These are phyloP conservation scores for Aspergillus viridinutans DNA, from an alignment of 2,329 filamentous ascomycete species.

Conservation along the genomic window DNA sequence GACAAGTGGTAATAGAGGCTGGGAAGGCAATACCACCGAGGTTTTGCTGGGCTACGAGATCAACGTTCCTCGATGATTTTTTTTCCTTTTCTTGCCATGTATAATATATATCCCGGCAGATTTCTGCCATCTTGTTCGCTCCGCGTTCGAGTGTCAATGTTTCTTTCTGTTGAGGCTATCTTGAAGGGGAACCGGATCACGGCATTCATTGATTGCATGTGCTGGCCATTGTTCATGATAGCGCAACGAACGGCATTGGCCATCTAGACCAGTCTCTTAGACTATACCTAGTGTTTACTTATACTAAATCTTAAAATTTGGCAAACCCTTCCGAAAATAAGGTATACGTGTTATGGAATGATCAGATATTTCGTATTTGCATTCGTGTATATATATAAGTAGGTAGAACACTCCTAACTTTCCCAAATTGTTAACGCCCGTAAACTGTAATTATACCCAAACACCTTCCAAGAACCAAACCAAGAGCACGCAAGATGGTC, in stretches of 20 bases:
- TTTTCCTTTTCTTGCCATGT: not conserved
- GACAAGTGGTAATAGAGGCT: slow-evolving; percentile 85
- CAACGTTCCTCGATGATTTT: slow-evolving; percentile 37
- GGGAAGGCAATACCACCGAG: slow-evolving; percentile 89
- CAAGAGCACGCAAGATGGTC: not conserved
- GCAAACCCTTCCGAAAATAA: not conserved
- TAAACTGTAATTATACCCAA: not conserved
- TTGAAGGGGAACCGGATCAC: not conserved
- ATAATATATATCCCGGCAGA: not conserved
- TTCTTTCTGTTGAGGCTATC: no score
- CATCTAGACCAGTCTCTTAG: not conserved
- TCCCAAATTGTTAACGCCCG: not conserved
- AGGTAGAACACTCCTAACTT: not conserved
- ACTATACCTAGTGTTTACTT: not conserved
- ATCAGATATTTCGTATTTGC: not conserved
- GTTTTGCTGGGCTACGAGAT: slow-evolving; percentile 95
- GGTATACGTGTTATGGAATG: not conserved
- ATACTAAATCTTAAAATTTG: not conserved
- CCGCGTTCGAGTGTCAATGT: not conserved
- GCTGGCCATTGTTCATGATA: no score
- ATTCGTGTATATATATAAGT: not conserved
- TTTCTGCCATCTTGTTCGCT: not conserved
- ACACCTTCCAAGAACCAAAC: not conserved
- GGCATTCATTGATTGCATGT: not conserved
- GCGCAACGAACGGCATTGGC: no score